Evolutionary conservation across 495 filamentous ascomycete genomes (phyloP), one percentile per base, ranked within the genome.

Genomic region (Penicillium subrubescens): DNA sequence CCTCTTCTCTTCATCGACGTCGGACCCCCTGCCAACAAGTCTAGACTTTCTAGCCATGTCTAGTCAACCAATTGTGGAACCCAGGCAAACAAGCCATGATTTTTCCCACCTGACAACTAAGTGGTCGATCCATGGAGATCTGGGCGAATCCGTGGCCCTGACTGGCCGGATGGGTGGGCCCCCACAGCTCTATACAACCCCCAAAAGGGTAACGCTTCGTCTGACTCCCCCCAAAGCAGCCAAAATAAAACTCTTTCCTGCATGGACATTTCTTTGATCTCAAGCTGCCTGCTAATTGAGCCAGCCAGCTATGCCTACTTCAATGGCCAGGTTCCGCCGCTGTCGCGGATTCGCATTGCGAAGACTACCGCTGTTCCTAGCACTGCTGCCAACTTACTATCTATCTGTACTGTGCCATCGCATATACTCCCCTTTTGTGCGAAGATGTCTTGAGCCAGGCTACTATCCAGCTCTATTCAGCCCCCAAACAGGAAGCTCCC

Each of bases 371-470:
- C 53, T 56, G 56, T 19, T 8, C 56, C 23, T 58, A 44, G 56
- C 35, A 44, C n/a, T 44, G 27, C 12, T 31, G 56, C 56, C 56
- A 44, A 31, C 29, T 11, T 41, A 19, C 23, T 15, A 12, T 44
- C 27, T 15, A 21, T 31, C 37, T 5, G 25, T 19, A 8, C 34
- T 7, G 25, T 35, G 10, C 12, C 39, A n/a, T 58, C 56, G 39
- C 39, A 58, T 41, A 17, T 35, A 5, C 19, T 33, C 27, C 15
- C 27, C 31, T 37, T 25, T 34, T 43, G 61, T 43, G 17, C 33
- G 33, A 43, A 35, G 15, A 64, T 66, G 64, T 66, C 59, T 66
- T 44, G 64, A 62, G 58, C 44, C 33, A 65, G 63, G 58, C 58
- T 58, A 21, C 39, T 44, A 7, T 35, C 17, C 14, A 11, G 12